Percentiles rank a stretch among this genome's conserved stretches.
These are phyloP conservation scores for Colletotrichum tamarilloi DNA, from an alignment of 2,329 filamentous ascomycete genomes.

Conservation along the genomic window DNA sequence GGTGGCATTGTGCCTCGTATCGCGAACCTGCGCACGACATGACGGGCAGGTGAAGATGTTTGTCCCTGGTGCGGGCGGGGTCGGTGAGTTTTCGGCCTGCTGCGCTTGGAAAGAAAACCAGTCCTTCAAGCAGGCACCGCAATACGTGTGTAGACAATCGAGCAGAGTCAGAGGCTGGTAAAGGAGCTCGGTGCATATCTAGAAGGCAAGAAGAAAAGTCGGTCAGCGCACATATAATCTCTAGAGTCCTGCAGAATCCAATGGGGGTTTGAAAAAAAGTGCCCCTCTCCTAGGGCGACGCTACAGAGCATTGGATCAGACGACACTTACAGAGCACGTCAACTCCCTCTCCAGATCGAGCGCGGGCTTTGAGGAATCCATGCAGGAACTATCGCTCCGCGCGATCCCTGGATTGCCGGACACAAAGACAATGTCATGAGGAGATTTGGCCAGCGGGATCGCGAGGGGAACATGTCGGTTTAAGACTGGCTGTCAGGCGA, in stretches of 20 bases:
- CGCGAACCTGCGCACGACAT: constrained; percentile 87
- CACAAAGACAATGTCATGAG: constrained; percentile 22
- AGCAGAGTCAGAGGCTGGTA: constrained; percentile 92
- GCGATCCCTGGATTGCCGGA: constrained; percentile 30
- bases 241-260: not conserved
- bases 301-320: constrained; percentile 6
- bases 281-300: constrained; percentile 30
- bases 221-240: constrained; percentile 12
- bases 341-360: constrained; percentile 92
- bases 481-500: constrained; percentile 21
- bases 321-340: constrained; percentile 84
- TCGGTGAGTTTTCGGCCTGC: constrained; percentile 62
- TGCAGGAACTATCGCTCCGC: constrained; percentile 40
- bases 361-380: constrained; percentile 62
- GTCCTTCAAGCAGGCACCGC: constrained; percentile 93
- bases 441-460: constrained; percentile 7
- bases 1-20: constrained; percentile 89
- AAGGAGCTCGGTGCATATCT: constrained; percentile 97
- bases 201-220: constrained; percentile 1
- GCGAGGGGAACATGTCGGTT: constrained; percentile 29
- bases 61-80: constrained; percentile 59
- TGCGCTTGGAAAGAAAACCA: constrained; percentile 89
- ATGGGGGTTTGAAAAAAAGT: not conserved
- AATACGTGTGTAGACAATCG: constrained; percentile 96
- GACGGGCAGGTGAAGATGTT: constrained; percentile 86